phyloP scores from a whole-genome alignment of 345 rosid genomes.

The Diplotaxis tenuifolia region DNA sequence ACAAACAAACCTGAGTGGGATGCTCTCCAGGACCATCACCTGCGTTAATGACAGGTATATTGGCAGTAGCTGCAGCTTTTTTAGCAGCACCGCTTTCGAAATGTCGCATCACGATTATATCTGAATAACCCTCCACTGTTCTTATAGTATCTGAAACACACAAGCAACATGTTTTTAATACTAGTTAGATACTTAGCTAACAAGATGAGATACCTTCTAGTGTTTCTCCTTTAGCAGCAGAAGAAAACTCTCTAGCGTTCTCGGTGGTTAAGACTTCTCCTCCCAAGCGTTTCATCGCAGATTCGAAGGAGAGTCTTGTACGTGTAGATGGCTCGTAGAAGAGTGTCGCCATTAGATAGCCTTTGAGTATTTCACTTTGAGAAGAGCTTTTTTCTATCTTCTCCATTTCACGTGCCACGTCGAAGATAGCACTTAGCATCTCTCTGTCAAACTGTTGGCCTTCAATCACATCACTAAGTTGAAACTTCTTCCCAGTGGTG shows the following conservation, averaged over 20 bases:
- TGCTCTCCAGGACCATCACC: constrained; percentile 99
- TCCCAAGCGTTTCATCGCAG: constrained; percentile 92
- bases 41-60: constrained; percentile 89
- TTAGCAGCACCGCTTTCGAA: constrained; percentile 95
- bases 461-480: constrained; percentile 81
- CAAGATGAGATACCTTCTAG: constrained; percentile 60
- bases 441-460: constrained; percentile 86
- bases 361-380: constrained; percentile 80
- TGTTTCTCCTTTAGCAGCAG: constrained; percentile 98
- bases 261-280: constrained; percentile 96
- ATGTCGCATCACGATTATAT: constrained; percentile 93
- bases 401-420: constrained; percentile 87
- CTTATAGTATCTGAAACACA: constrained; percentile 70
- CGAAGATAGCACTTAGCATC: constrained; percentile 67
- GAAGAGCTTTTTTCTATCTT: constrained; percentile 65
- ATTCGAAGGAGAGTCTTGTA: constrained; percentile 92
- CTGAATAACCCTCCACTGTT: constrained; percentile 90
- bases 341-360: constrained; percentile 87
- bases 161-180: neutral
- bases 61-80: constrained; percentile 86
- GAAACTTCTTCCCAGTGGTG: constrained; percentile 54
- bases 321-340: constrained; percentile 99
- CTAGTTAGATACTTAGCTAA: neutral
- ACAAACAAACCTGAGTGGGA: constrained; percentile 75
- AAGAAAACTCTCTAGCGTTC: constrained; percentile 90